Conservation (phyloP, 257 asterid genomes). For the Jaltomata sinuosa region DNA sequence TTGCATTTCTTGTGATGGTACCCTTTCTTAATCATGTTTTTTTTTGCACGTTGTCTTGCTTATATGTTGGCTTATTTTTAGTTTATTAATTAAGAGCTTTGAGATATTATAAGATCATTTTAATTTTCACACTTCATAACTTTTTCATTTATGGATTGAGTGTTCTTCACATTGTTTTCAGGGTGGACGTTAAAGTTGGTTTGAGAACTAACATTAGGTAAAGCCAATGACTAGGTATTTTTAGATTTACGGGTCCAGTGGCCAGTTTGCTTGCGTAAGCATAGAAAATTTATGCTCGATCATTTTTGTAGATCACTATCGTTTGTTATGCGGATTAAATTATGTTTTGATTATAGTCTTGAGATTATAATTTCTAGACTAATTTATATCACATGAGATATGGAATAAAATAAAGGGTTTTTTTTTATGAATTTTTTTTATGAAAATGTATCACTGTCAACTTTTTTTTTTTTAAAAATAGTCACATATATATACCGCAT, state of each 20-base stretch:
- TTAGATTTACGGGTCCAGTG: background rate
- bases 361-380: too few relatives aligned
- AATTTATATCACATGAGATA: too few relatives aligned
- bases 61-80: background rate
- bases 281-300: background rate
- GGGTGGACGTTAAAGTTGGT: background rate
- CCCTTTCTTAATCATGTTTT: background rate
- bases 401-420: too few relatives aligned
- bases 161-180: background rate
- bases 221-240: background rate
- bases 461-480: too few relatives aligned
- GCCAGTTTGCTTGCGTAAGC: background rate
- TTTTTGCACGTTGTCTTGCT: background rate
- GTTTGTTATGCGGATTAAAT: too few relatives aligned
- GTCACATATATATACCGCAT: too few relatives aligned
- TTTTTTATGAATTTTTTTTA: too few relatives aligned
- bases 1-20: background rate
- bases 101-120: background rate
- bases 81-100: background rate
- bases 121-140: background rate
- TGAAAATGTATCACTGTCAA: too few relatives aligned
- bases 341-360: too few relatives aligned
- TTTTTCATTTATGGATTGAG: background rate
- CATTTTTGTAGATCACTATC: too few relatives aligned
- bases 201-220: background rate